A percentile compares a stretch with the other conserved stretches of the same genome.
These are phyloP conservation scores for Phytophthora boehmeriae DNA, from an alignment of 352 stramenopile species.

Conservation along the genomic window DNA sequence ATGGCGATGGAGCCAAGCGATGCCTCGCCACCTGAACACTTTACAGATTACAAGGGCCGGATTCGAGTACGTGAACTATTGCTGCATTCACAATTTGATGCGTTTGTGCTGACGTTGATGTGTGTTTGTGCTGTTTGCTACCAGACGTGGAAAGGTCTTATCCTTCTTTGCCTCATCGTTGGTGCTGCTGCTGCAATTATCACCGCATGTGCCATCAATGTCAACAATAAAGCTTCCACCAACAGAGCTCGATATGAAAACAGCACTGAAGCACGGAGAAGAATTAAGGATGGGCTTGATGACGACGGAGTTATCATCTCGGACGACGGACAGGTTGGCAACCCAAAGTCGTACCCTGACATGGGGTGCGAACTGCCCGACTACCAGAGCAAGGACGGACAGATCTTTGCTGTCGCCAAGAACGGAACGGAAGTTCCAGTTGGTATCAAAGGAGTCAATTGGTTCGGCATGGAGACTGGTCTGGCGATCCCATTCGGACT, in stretches of 20 bases:
- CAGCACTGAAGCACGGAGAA: constrained; percentile 20
- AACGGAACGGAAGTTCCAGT: constrained; percentile 62
- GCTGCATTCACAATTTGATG: not conserved
- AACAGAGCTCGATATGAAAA: constrained; percentile 39
- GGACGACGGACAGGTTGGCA: constrained; percentile 53
- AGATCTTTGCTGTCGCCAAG: constrained; percentile 46
- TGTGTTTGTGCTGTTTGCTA: not conserved
- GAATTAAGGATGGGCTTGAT: constrained; percentile 45
- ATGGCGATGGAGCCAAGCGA: constrained; percentile 50
- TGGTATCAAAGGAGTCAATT: constrained; percentile 70
- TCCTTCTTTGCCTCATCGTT: constrained; percentile 55
- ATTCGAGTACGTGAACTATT: constrained; percentile 37
- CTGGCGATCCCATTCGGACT: constrained; percentile 58
- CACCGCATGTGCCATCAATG: constrained; percentile 38
- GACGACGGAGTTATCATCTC: constrained; percentile 41
- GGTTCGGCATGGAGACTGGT: constrained; percentile 79
- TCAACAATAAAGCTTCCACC: constrained; percentile 18
- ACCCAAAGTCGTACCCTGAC: constrained; percentile 52
- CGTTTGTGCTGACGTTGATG: not conserved
- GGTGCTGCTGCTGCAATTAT: constrained; percentile 49
- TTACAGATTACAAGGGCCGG: constrained; percentile 74
- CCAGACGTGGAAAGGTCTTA: constrained; percentile 57
- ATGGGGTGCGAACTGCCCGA: constrained; percentile 55
- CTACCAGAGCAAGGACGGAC: constrained; percentile 63
- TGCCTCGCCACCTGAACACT: constrained; percentile 31